Base-by-base conservation (phyloP, 768 basidiomycete species). In the Amanita pallidorosea region DNA sequence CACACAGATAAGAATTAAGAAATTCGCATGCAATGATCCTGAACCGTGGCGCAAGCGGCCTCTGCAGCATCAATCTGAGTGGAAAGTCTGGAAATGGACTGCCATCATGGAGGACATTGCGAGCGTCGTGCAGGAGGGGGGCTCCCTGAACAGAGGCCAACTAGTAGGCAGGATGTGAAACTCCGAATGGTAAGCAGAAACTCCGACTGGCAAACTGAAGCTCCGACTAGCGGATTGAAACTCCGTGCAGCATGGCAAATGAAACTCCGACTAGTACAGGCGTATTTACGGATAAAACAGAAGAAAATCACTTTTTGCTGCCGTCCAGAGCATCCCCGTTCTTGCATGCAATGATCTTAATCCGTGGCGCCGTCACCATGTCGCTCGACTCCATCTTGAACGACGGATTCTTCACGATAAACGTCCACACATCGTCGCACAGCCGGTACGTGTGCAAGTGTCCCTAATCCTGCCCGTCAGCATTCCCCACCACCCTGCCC, bases 321-420 rank as follows among this genome's bases (percentile, higher is more conserved):
- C 81, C 77, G 58, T 90, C 87, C 41, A 88, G 81, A 15, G 85
- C 88, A 57, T 93, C 91, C 31, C 88, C 90, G 61, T 88, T 89
- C 77, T 97, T 98, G 73, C 95, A 97, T 5, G 96, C 95, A 56
- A 99, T 93, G 53, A 99, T 97, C 74, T 97, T 96, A 67, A 96
- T 90, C 65, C 87, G 81, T 25, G 78, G 76, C 4, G 86, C 76
- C 36, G 65, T 70, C 52, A 91, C 80, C 63, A 81, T 70, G 61
- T 89, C 84, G 64, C 86, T 88, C 56, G 82, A 79, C 66, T 99
- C 96, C 85, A 98, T 92, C 70, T 97, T 97, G 70, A 99, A 95
- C 18, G 71, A 70, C 27, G 94, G 86, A 58, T 94, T 83, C 66
- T 92, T 89, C 46, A 97, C 88, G 55, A 95, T 88, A 67, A 98